Evolutionary conservation across 805 yeast species (phyloP), one percentile per base, ranked within the genome.

Genomic region (Yamadazyma akitaensis): DNA sequence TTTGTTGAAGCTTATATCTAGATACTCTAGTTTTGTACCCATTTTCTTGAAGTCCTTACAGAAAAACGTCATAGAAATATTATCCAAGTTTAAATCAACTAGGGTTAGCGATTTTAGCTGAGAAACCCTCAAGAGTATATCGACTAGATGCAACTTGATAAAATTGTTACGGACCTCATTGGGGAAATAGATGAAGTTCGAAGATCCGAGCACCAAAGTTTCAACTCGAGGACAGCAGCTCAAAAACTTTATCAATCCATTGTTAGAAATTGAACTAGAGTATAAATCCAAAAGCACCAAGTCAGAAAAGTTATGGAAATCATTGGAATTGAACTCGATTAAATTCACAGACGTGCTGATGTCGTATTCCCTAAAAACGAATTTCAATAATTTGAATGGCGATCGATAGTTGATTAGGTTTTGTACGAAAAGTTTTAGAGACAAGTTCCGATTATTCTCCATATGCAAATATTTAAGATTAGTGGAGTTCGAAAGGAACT

Each of bases 211-310:
- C 12, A 38, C 37, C 69, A 46, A 64, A 58, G 49, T 62, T 61
- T 36, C 58, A 60, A 60, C 59, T 58, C 51, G 62, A 62, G 12
- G 61, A 61, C 18, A 59, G 57, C 52, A 44, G 5, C 60, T 63
- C 33, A 73, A 67, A 4, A 75, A 62, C 51, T 65, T 67, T 39
- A 70, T 60, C 44, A 73, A 63, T 37, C 70, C 72, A 33, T 66
- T 70, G 42, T 53, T 69, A 21, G 75, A 68, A 33, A 73, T 63
- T 36, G 72, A 72, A 42, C 70, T 65, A 36, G 63, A 63, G 38
- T 70, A 72, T 40, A 76, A 67, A 38, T 62, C 77, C n/a, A 71
- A 58, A 4, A 51, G 49, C 3, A 44, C 21, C n/a, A 72, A 49
- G 4, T 43, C 36, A 16, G 50, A 40, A 8, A 70, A 46, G 40